Evolutionary conservation across 1,139 yeast genomes (phyloP).

Genomic region (Debaryomyces subglobosus): DNA sequence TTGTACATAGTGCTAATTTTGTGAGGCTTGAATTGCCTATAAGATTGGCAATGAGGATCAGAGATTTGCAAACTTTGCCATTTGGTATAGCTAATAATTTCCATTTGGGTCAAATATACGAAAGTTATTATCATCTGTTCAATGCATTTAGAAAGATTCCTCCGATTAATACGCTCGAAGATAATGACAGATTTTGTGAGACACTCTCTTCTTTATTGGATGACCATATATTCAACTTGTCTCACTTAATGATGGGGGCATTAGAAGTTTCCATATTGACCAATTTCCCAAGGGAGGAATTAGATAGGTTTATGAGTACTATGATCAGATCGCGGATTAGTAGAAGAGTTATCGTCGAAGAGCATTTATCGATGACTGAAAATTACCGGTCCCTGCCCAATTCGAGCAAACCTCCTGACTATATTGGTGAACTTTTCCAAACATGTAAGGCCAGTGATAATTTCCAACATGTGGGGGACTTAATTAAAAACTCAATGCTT

Average conservation of each 20-base stretch:
- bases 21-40: slow-evolving; percentile 84
- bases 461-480: slow-evolving; percentile 54
- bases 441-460: slow-evolving; percentile 77
- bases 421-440: slow-evolving; percentile 85
- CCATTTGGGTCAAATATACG: slow-evolving; percentile 85
- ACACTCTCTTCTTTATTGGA: slow-evolving; percentile 66
- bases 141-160: slow-evolving; percentile 79
- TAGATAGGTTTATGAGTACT: slow-evolving; percentile 75
- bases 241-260: slow-evolving; percentile 92
- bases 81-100: slow-evolving; percentile 83
- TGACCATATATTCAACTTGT: slow-evolving; percentile 77
- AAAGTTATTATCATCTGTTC: slow-evolving; percentile 84
- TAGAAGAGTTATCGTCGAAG: slow-evolving; percentile 87
- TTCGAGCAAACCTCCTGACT: slow-evolving; percentile 60
- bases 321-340: slow-evolving; percentile 85
- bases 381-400: slow-evolving; percentile 53
- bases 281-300: slow-evolving; percentile 59
- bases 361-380: slow-evolving; percentile 77
- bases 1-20: slow-evolving; percentile 81
- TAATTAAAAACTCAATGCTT: slow-evolving; percentile 47
- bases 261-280: slow-evolving; percentile 74
- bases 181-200: slow-evolving; percentile 72
- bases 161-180: slow-evolving; percentile 64
- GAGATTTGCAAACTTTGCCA: slow-evolving; percentile 81
- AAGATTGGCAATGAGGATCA: slow-evolving; percentile 76